Evolutionary conservation across 2,329 filamentous ascomycete species (phyloP), one percentile per base, ranked within the genome.

Genomic region (Penicillium sp.): DNA sequence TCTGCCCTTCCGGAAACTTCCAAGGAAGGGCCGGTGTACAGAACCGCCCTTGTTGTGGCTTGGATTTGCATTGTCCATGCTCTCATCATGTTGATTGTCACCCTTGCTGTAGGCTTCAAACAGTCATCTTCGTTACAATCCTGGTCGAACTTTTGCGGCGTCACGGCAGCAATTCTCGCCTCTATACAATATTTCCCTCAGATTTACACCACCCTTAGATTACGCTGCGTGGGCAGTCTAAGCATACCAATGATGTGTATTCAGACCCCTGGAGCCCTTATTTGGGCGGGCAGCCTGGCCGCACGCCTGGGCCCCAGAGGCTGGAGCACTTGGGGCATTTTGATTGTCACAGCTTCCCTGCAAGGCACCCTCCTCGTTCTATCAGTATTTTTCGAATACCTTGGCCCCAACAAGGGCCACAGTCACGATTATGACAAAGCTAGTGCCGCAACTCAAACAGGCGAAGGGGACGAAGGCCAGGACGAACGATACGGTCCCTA

Each of bases 181-280:
- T 90, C 87, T 0, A 85, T 98, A 23, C 95, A 99, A 79, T 99
- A 98, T 77, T 82, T 99, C 17, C 95, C 95, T 0, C 95, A 99
- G 79, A 96, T 99, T 66, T 93, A 89, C 80, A 97, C 91, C 56
- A 99, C 95, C 0, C 96, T 91, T 79, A 86, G 83, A 56, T 82
- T 97, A 61, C 91, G 94, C 74, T 90, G 93, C 70, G 90, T 96
- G 2, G 93, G 93, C 58, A 97, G 93, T 75, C 81, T 99, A 70
- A 97, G 92, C 72, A 95, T 99, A 60, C 90, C 92, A 5, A 98
- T 97, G 90, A 98, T 99, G 93, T 91, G 91, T 74, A 97, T 99
- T 38, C 95, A 99, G 77, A 97, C 94, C 0, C 95, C 95, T 0
- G 95, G 95, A 0, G 93, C 92, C 62, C 89, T 97, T 69, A 81